phyloP scores from a whole-genome alignment of 768 basidiomycete genomes.

The Suillus clintonianus region DNA sequence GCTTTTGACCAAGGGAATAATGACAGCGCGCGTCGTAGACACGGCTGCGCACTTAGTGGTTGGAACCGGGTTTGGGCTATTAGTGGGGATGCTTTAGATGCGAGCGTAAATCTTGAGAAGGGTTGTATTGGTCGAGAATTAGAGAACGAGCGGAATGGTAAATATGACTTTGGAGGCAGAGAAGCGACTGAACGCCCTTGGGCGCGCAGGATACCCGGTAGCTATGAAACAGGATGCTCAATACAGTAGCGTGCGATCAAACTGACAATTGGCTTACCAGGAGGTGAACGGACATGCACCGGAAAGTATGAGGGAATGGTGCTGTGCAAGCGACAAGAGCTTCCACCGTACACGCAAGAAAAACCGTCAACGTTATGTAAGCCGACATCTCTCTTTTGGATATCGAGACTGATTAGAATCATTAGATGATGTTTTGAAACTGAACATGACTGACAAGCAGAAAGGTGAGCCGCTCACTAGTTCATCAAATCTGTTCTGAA shows the following conservation, averaged over 20 bases:
- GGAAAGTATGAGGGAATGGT: neutral
- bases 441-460: slow-evolving; percentile 41
- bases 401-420: neutral
- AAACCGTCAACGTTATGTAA: slow-evolving; percentile 19
- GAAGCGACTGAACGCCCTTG: slow-evolving; percentile 16
- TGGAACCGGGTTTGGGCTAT: slow-evolving; percentile 39
- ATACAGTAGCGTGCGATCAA: neutral
- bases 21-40: slow-evolving; percentile 24
- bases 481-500: neutral
- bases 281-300: slow-evolving; percentile 12
- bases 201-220: slow-evolving; percentile 39
- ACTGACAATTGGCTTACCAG: slow-evolving; percentile 10
- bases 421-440: neutral
- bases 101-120: slow-evolving; percentile 12
- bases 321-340: neutral
- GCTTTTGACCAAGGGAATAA: slow-evolving; percentile 42
- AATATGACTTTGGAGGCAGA: slow-evolving; percentile 8
- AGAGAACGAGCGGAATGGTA: slow-evolving; percentile 17
- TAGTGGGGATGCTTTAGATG: slow-evolving; percentile 8
- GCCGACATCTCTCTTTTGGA: neutral
- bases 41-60: slow-evolving; percentile 35
- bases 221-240: slow-evolving; percentile 16
- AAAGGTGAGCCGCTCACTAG: slow-evolving; percentile 30
- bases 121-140: slow-evolving; percentile 15
- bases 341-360: neutral